phyloP scores from a whole-genome alignment of 805 yeast species.

The Yueomyces sinensis region DNA sequence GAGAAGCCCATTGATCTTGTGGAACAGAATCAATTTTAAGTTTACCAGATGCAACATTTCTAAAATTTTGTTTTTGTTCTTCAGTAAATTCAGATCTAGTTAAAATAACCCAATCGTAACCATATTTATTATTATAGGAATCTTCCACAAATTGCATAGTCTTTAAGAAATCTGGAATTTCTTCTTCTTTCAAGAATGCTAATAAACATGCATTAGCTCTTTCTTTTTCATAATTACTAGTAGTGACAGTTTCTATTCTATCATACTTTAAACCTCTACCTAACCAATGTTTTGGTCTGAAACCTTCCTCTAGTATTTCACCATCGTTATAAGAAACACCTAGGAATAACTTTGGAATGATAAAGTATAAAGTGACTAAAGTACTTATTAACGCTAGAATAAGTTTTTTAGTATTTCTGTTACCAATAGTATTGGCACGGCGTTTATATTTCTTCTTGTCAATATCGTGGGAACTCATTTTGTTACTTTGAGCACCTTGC shows the following conservation, averaged over 20 bases:
- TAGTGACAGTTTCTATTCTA: neutral
- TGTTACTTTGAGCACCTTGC: too few species aligned
- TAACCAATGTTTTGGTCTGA: neutral
- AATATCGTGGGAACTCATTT: neutral
- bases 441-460: neutral
- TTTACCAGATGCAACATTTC: constrained; percentile 28
- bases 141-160: constrained; percentile 48
- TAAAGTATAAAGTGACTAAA: neutral
- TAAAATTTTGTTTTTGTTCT: constrained; percentile 35
- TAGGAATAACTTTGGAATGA: neutral
- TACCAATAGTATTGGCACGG: neutral
- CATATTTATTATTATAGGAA: constrained; percentile 52
- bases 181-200: neutral
- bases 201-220: constrained; percentile 1
- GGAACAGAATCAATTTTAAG: constrained; percentile 33
- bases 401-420: neutral
- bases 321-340: neutral
- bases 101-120: constrained; percentile 67
- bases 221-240: neutral
- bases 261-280: neutral
- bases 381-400: neutral
- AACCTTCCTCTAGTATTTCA: neutral
- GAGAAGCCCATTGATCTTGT: constrained; percentile 42
- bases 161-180: constrained; percentile 1
- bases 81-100: constrained; percentile 55